phyloP scores from a whole-genome alignment of 1,284 basidiomycete genomes.

The Volvariella surrecta region DNA sequence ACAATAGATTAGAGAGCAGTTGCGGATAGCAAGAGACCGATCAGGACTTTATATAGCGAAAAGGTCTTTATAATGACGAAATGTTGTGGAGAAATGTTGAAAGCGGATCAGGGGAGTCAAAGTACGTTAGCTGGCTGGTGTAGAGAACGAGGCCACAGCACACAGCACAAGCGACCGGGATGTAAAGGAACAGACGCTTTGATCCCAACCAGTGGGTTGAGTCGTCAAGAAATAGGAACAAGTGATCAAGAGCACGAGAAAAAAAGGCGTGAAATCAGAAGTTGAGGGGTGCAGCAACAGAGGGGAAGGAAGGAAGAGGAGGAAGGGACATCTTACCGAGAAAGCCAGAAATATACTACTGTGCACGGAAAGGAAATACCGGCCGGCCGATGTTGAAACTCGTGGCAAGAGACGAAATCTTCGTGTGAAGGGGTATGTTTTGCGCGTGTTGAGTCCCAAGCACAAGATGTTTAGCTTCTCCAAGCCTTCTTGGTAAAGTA shows the following conservation, averaged over 20 bases:
- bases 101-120: background rate
- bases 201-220: background rate
- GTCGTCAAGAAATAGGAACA: slow-evolving; percentile 4
- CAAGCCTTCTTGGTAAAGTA: too few species aligned
- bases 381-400: slow-evolving; percentile 1
- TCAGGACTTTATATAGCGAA: too few species aligned
- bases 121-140: too few species aligned
- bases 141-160: too few species aligned
- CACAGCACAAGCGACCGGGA: slow-evolving; percentile 4
- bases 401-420: background rate
- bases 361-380: background rate
- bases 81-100: background rate
- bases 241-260: background rate
- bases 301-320: too few species aligned
- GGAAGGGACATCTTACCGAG: too few species aligned
- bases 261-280: background rate
- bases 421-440: too few species aligned
- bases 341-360: too few species aligned
- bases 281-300: too few species aligned
- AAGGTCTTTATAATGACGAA: background rate
- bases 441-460: background rate
- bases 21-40: too few species aligned
- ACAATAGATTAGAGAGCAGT: too few species aligned
- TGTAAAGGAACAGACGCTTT: background rate
- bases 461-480: background rate